Evolutionary conservation across 176 grass and related monocot genomes (phyloP), one percentile per base, ranked within the genome.

Genomic region (Chloris gayana): DNA sequence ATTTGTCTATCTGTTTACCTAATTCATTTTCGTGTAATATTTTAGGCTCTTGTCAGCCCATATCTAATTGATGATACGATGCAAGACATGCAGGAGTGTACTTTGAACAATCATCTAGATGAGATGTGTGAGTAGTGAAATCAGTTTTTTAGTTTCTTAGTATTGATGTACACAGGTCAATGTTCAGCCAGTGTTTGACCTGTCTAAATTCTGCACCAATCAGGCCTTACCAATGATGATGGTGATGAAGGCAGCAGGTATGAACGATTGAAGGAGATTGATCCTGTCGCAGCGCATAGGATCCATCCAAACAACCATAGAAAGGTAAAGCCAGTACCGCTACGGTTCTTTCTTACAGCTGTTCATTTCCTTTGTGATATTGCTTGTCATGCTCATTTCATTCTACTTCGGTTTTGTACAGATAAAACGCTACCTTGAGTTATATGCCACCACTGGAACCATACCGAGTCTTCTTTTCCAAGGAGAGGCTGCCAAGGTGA

Each of bases 291-390:
- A 0, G 93, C 93, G 0, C 91, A 88, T 59, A 90, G 93, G 80
- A 89, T 99, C 72, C 90, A 99, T 74, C 93, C 92, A 18, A 99
- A 99, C 67, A 89, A 95, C 76, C 86, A 93, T 47, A 87, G 58
- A 29, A 61, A 61, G 29, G 58, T 61, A 61, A 61, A 25, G 58
- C 4, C 11, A 7, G 27, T 27, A 60, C 11, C 5, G 6, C 82
- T 80, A 84, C 41, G 9, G 24, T 91, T 58, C 25, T 64, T 85
- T 80, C 47, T 14, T 77, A 25, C 18, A 31, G 31, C 30, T 57
- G 31, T 30, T 33, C 64, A 45, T 57, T 59, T 61, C 11, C 54
- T 64, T 64, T 21, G 41, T 57, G 61, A 26, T 9, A 47, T 73
- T 62, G 3, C 29, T 53, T 21, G 18, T 22, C 62, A 13, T 74